Conservation (phyloP, 352 stramenopile species). For the Globisporangium emineosum region DNA sequence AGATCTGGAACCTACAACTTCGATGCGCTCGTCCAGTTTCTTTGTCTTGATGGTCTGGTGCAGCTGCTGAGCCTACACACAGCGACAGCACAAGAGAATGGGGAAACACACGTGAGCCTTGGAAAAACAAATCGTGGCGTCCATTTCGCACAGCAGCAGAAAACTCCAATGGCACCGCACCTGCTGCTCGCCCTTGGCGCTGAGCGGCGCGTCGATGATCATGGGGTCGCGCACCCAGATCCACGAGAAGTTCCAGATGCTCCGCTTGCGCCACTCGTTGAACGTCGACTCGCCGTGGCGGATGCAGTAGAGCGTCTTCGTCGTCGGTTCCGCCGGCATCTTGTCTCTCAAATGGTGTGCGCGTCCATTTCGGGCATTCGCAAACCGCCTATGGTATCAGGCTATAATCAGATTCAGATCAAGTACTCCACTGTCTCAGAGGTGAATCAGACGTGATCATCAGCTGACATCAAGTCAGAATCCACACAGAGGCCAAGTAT, state of each 20-base stretch:
- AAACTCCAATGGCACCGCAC: slow-evolving; percentile 20
- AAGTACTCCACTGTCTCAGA: neutral
- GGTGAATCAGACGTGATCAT: neutral
- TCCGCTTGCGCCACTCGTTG: slow-evolving; percentile 83
- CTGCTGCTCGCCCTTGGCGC: slow-evolving; percentile 66
- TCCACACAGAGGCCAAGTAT: neutral
- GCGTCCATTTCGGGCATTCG: too few relatives aligned
- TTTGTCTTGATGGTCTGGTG: slow-evolving; percentile 32
- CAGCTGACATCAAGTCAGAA: neutral
- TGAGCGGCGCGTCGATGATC: slow-evolving; percentile 80
- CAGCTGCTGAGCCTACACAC: slow-evolving; percentile 37
- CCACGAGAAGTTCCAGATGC: slow-evolving; percentile 82
- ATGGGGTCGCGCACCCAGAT: slow-evolving; percentile 82
- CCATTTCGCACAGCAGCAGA: neutral
- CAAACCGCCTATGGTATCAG: too few relatives aligned
- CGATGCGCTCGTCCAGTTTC: slow-evolving; percentile 55
- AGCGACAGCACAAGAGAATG: neutral
- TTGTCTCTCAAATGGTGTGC: too few relatives aligned
- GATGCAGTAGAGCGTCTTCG: slow-evolving; percentile 84
- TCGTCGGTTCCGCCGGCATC: neutral
- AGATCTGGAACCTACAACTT: slow-evolving; percentile 40
- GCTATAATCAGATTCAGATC: neutral
- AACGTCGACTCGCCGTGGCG: slow-evolving; percentile 86
- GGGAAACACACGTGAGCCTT: neutral
- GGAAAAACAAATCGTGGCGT: neutral